Evolutionary conservation across 345 rosid genomes (phyloP).

Genomic region (Boechera stricta): DNA sequence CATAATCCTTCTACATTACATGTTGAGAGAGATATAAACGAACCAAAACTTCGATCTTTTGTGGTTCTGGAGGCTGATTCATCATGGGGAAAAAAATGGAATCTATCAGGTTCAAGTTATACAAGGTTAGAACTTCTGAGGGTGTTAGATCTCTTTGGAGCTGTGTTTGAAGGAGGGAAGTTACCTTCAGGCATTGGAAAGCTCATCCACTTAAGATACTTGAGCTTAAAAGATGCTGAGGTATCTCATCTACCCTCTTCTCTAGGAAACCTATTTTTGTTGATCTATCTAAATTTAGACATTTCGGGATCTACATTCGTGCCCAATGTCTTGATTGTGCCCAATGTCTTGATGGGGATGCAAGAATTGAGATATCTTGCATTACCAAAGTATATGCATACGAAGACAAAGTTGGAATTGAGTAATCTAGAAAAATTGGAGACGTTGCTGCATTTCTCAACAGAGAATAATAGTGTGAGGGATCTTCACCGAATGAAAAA

Average conservation of each 20-base stretch:
- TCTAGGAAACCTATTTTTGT: accelerated
- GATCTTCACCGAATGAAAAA: constrained; percentile 9
- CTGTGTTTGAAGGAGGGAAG: background rate
- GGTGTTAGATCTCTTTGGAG: constrained; percentile 34
- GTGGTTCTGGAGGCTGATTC: no score
- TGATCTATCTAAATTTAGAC: no score
- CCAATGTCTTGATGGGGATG: no score
- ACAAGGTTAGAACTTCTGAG: no score
- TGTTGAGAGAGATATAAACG: no score
- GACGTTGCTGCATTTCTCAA: background rate
- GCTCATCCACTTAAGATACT: constrained; percentile 48
- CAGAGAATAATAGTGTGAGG: background rate
- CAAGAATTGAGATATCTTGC: background rate
- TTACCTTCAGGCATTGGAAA: constrained; percentile 38
- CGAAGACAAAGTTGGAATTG: background rate
- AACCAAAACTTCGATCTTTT: constrained; percentile 11
- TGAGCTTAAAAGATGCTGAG: background rate
- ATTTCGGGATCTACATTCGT: no score
- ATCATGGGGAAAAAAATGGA: no score
- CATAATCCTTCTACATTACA: no score
- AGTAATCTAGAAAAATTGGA: constrained; percentile 22
- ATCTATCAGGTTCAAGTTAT: no score
- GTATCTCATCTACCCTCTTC: constrained; percentile 9
- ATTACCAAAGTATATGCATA: accelerated
- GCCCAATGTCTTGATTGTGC: no score